Conservation (phyloP, 768 basidiomycete genomes). For the Plicaturopsis crispa region DNA sequence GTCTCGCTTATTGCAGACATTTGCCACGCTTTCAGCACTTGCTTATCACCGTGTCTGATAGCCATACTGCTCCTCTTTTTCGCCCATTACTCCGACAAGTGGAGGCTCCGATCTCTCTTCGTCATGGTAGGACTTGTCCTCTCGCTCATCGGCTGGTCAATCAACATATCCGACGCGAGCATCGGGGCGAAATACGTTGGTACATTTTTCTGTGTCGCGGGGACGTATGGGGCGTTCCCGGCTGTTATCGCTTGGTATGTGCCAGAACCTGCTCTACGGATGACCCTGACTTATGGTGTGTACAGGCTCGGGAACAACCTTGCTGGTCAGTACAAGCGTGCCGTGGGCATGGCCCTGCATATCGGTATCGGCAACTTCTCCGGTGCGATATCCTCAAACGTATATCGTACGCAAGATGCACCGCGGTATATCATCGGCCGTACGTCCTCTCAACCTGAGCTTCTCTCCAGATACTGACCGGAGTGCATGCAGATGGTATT, state of each 20-base stretch:
- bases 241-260: conserved; percentile 54
- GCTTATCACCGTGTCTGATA: too few species aligned
- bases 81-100: conserved; percentile 52
- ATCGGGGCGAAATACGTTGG: conserved; percentile 64
- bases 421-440: conserved; percentile 60
- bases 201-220: conserved; percentile 59
- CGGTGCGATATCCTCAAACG: conserved; percentile 56
- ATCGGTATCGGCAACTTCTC: conserved; percentile 61
- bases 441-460: conserved; percentile 24
- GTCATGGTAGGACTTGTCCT: conserved; percentile 42
- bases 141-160: conserved; percentile 50
- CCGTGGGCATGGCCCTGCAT: conserved; percentile 58
- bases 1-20: too few species aligned
- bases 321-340: conserved; percentile 65
- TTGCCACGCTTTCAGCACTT: too few species aligned
- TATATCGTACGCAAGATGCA: conserved; percentile 50
- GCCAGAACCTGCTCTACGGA: background rate
- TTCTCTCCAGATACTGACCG: too few species aligned
- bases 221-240: conserved; percentile 54
- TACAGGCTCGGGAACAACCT: conserved; percentile 60
- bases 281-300: background rate
- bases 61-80: conserved; percentile 29
- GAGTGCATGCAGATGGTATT: conserved; percentile 37
- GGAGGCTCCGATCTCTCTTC: conserved; percentile 49
- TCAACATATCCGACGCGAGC: conserved; percentile 50